A percentile compares a stretch with the other conserved stretches of the same genome.
These are phyloP conservation scores for Zymoseptoria ardabiliae DNA, from an alignment of 2,329 filamentous ascomycete genomes.

Conservation along the genomic window DNA sequence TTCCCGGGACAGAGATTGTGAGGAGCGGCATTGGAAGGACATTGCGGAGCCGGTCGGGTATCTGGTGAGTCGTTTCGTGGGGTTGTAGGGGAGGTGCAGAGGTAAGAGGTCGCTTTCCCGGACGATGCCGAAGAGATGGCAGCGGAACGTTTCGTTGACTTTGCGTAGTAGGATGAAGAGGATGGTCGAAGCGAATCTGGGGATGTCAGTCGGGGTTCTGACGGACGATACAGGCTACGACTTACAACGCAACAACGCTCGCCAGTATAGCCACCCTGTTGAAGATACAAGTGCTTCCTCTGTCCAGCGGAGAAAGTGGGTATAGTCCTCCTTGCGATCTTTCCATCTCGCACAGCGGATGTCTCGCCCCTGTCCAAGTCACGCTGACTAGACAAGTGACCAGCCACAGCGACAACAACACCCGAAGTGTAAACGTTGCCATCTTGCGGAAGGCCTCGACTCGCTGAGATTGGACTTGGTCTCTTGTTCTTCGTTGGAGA, in stretches of 20 bases:
- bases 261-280: constrained; percentile 20
- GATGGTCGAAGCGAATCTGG: constrained; percentile 14
- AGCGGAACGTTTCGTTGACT: constrained; percentile 17
- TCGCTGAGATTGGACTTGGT: constrained; percentile 12
- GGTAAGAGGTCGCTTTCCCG: constrained; percentile 14
- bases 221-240: not conserved
- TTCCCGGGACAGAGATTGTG: constrained; percentile 17
- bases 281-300: constrained; percentile 20
- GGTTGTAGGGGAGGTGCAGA: constrained; percentile 19
- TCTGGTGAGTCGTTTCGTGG: constrained; percentile 3
- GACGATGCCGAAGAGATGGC: constrained; percentile 22
- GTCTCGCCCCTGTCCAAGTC: constrained; percentile 18
- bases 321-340: not conserved
- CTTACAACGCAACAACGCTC: constrained; percentile 21
- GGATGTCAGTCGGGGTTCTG: not conserved
- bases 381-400: constrained; percentile 19
- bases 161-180: constrained; percentile 23
- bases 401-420: constrained; percentile 21
- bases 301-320: constrained; percentile 6
- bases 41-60: constrained; percentile 20
- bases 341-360: constrained; percentile 13
- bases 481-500: constrained; percentile 7
- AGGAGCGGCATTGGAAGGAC: constrained; percentile 28
- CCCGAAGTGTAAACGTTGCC: constrained; percentile 12
- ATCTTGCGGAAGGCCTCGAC: constrained; percentile 12